Conservation (phyloP, 164 flowering plant species). For the Vitis riparia region DNA sequence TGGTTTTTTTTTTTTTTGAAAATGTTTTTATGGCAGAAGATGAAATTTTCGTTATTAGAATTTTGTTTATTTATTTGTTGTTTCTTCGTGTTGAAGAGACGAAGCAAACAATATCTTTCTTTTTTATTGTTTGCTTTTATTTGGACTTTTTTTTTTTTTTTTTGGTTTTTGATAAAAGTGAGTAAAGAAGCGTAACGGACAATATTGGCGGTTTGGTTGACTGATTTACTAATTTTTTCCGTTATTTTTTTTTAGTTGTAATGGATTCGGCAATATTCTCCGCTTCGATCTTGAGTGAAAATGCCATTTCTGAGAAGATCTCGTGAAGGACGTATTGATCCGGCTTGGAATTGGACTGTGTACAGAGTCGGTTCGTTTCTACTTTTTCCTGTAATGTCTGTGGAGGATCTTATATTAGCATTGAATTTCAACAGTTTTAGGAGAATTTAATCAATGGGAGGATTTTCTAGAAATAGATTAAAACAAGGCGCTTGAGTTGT, state of each 20-base stretch:
- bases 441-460: not conserved
- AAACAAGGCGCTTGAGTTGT: not conserved
- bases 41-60: not conserved
- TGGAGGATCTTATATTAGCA: too few species aligned
- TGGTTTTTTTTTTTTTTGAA: too few species aligned
- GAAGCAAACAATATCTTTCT: conserved; percentile 1
- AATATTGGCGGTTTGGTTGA: conserved; percentile 6
- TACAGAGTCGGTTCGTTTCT: not conserved
- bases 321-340: conserved; percentile 9
- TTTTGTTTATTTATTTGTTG: not conserved
- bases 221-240: conserved; percentile 8
- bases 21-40: not conserved
- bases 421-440: too few species aligned
- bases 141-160: not conserved
- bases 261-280: not conserved
- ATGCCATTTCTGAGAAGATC: conserved; percentile 2
- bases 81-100: conserved; percentile 7
- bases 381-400: not conserved
- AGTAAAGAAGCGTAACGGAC: conserved; percentile 19
- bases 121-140: not conserved
- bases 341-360: conserved; percentile 3
- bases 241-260: conserved; percentile 9
- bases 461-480: not conserved
- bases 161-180: conserved; percentile 5
- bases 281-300: conserved; percentile 16